A percentile compares a stretch with the other conserved stretches of the same genome.
Conservation (phyloP, 78 protist genomes). For the Dictyostelium discoideum region dicty_2.7 NC_007090.3:2645501-2646000, state of each 20-base stretch:
- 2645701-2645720: background rate
- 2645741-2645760: background rate
- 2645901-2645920: background rate
- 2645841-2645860: background rate
- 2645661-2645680: background rate
- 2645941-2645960: background rate
- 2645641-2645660: background rate
- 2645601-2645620: background rate
- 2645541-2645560: background rate
- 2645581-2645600: background rate
- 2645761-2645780: background rate
- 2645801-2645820: background rate
- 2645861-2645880: background rate
- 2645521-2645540: background rate
- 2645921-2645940: background rate
- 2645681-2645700: background rate
- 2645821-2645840: background rate
- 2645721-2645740: background rate
- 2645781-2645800: no score
- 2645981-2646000: background rate
- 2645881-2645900: background rate
- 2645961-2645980: background rate
- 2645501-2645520: background rate
- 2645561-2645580: background rate
- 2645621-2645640: background rate